These are phyloP conservation scores for Aaosphaeria pasadenensis DNA, from an alignment of 2,329 filamentous ascomycete species.

Conservation along the genomic window DNA sequence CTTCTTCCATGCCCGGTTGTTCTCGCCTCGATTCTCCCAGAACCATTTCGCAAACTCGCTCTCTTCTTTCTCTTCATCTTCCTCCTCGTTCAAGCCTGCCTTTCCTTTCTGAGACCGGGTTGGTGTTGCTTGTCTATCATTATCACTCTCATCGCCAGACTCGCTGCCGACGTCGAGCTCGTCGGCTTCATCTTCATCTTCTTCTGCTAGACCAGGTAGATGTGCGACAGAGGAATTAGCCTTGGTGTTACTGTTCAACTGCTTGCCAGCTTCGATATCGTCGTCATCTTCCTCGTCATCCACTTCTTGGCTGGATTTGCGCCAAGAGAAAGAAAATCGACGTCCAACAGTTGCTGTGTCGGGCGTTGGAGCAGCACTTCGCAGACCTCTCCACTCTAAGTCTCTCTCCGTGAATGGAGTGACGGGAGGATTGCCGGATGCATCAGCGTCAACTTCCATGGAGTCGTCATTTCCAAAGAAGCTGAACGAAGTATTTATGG, in stretches of 20 bases:
- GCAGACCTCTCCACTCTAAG: constrained; percentile 67
- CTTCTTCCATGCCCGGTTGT: constrained; percentile 53
- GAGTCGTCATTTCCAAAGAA: constrained; percentile 64
- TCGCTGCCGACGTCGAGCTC: constrained; percentile 6
- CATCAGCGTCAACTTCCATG: constrained; percentile 39
- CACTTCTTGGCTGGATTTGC: constrained; percentile 39
- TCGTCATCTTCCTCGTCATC: constrained; percentile 45
- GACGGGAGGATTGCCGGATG: constrained; percentile 53
- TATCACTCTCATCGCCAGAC: constrained; percentile 13
- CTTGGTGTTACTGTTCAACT: constrained; percentile 28
- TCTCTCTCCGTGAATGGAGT: constrained; percentile 84
- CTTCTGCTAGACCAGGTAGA: constrained; percentile 20
- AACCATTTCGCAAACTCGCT: constrained; percentile 63
- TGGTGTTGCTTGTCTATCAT: constrained; percentile 17
- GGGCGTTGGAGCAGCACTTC: constrained; percentile 90
- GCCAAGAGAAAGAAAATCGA: constrained; percentile 54
- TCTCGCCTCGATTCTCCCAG: constrained; percentile 50
- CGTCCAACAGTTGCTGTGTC: constrained; percentile 79
- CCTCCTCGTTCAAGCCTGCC: not conserved
- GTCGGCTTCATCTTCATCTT: constrained; percentile 22
- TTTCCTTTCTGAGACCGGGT: not conserved
- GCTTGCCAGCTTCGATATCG: constrained; percentile 18
- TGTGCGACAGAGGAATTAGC: constrained; percentile 19
- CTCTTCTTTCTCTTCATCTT: constrained; percentile 39
- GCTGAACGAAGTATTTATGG: constrained; percentile 63